Conservation (phyloP, 2,329 filamentous ascomycete genomes). For the Fusarium dimerum region DNA sequence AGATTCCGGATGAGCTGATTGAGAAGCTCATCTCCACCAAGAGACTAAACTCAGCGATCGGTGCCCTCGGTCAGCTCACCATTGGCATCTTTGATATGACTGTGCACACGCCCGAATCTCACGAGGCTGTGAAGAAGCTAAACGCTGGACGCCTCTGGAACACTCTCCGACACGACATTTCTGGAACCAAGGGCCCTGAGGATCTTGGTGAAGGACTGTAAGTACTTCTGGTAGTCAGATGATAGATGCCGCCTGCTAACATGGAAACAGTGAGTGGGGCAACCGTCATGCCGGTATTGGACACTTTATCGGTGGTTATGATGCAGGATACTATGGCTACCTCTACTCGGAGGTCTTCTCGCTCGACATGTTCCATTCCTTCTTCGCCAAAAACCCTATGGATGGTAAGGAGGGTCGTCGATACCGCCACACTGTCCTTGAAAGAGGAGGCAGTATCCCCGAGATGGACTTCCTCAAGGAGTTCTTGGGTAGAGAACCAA, state of each 20-base stretch:
- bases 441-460: conserved; percentile 75
- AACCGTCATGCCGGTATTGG: conserved; percentile 80
- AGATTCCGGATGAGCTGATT: conserved; percentile 74
- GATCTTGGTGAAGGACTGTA: conserved; percentile 58
- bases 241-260: conserved; percentile 26
- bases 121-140: conserved; percentile 66
- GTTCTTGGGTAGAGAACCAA: conserved; percentile 76
- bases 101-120: conserved; percentile 70
- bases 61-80: conserved; percentile 76
- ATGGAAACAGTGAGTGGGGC: conserved; percentile 60
- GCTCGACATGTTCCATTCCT: conserved; percentile 81
- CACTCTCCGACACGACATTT: conserved; percentile 68
- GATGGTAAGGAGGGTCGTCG: conserved; percentile 70
- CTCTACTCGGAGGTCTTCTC: conserved; percentile 78
- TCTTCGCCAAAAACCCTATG: conserved; percentile 80
- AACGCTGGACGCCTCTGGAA: conserved; percentile 72
- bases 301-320: conserved; percentile 81
- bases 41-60: conserved; percentile 78
- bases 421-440: conserved; percentile 77
- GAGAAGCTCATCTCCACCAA: conserved; percentile 74
- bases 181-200: conserved; percentile 74
- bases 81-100: conserved; percentile 86
- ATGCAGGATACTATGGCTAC: conserved; percentile 81
- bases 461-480: conserved; percentile 80
- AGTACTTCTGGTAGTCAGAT: conserved; percentile 25